Evolutionary conservation across 2,329 filamentous ascomycete species (phyloP), one percentile per base, ranked within the genome.

Genomic region (Fusarium compactum): DNA sequence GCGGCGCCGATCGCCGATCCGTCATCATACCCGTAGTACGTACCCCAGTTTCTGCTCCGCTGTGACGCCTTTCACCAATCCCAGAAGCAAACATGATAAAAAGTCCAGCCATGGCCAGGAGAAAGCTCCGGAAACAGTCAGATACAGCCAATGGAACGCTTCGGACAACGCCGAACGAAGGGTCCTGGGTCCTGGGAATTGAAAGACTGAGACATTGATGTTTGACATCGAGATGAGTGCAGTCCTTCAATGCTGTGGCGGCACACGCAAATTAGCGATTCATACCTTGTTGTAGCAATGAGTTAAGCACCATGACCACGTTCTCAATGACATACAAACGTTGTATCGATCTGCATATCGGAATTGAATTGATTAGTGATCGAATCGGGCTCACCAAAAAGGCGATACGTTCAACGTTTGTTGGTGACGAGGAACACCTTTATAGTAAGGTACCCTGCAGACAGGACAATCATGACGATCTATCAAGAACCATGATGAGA

Each of bases 401-500:
- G 71, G 69, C 40, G 71, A 56, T 16, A 75, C 70, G 40, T 41
- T 53, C 53, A 71, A 59, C 11, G 65, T 24, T 54, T 59, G 58
- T 16, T 72, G 54, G 14, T 63, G 70, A 27, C 38, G 56, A 18
- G 51, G 48, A 9, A 41, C 25, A 27, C 58, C 50, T 15, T 64
- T 69, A 59, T 76, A 83, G 62, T 81, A 83, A 10, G 62, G 67
- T 14, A 69, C 71, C 22, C 82, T 71, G 58, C 82, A 84, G 2
- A 83, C 71, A 1, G 82, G 82, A 38, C 82, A 84, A 30, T 79
- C 75, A 55, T 78, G 77, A 6, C 80, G 74, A 22, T 76, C 74
- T 29, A 77, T 76, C 34, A 82, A 59, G 53, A 81, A 81, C 81
- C 81, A 84, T 1, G 76, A 78, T 4, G 76, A 78, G 25, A 84